Evolutionary conservation across 2,329 filamentous ascomycete species (phyloP).

Genomic region (Epichloe gansuensis): DNA sequence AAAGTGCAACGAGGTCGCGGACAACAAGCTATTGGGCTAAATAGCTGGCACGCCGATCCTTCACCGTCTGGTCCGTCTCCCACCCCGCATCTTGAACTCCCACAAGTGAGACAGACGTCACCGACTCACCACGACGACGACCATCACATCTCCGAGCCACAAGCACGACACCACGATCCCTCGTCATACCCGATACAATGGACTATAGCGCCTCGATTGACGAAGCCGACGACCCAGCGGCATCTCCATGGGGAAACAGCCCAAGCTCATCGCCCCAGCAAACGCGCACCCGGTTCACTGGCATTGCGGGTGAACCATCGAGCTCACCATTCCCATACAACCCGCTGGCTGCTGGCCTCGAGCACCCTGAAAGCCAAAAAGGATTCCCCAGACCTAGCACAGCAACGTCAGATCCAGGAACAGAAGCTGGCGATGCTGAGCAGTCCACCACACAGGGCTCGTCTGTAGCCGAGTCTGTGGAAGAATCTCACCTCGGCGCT

Average conservation of each 20-base stretch:
- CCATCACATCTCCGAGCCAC: neutral
- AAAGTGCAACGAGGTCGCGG: neutral
- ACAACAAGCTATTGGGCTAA: neutral
- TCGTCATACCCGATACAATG: conserved; percentile 25
- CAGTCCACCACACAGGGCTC: conserved; percentile 17
- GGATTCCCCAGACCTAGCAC: conserved; percentile 34
- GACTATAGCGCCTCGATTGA: conserved; percentile 45
- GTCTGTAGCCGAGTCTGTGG: conserved; percentile 5
- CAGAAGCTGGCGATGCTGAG: conserved; percentile 24
- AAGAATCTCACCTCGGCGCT: conserved; percentile 8
- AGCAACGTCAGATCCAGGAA: conserved; percentile 32
- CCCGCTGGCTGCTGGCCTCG: conserved; percentile 28
- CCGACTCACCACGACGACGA: neutral
- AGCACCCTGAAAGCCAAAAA: conserved; percentile 23
- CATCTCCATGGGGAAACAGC: conserved; percentile 44
- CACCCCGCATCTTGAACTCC: neutral
- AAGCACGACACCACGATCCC: neutral
- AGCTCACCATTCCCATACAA: conserved; percentile 32
- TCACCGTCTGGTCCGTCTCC: neutral
- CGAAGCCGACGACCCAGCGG: conserved; percentile 39
- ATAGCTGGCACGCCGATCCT: neutral
- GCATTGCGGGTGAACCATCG: conserved; percentile 26
- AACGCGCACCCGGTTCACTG: conserved; percentile 30
- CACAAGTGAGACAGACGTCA: neutral
- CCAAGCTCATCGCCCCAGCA: conserved; percentile 37